Evolutionary conservation across 805 yeast species (phyloP), one percentile per base, ranked within the genome.

Genomic region (Saturnispora bothae): DNA sequence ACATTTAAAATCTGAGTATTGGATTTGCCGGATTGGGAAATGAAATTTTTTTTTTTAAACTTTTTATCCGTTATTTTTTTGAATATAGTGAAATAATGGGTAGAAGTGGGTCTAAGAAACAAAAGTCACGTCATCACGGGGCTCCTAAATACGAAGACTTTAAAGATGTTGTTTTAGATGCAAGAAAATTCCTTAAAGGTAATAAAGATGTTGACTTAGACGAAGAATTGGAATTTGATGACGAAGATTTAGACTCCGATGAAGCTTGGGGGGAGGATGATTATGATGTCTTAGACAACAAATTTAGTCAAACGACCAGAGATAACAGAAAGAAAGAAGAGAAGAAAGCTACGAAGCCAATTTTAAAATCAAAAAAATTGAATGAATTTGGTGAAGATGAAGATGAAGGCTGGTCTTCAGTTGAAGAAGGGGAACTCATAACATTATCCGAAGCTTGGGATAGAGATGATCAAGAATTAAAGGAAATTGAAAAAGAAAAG

Each of bases 391-490:
- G 60, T 13, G 71, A 67, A 8, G 69, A 63, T 7, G 76, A 67
- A 14, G 78, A 71, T n/a, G 73, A 65, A 4, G 89, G 73, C 10
- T 81, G 83, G 52, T 71, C 71, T 19, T 78, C 88, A 51, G 66
- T 82, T 31, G 95, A 84, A 49, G 95, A 84, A 52, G 64, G 59
- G 22, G 82, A 84, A 47, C 66, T 86, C 38, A 69, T 81, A 42
- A 73, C 94, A 0, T 64, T 86, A 28, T 80, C 94, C n/a, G 86
- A 78, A 48, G 86, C 83, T 3, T 85, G 95, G 95, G 96, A 82
- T 52, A 58, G 75, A 59, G 92, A 83, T 54, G 84, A 78, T 23
- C 60, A 56, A 21, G 78, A 72, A 45, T 53, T 36, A 23, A 34
- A 16, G 14, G 20, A 40, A 26, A 31, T 22, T n/a, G 22, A 30